Percentiles rank a stretch among this genome's conserved stretches.
Evolutionary conservation across 768 basidiomycete species (phyloP).

Genomic region (Lentinula lateritia): DNA sequence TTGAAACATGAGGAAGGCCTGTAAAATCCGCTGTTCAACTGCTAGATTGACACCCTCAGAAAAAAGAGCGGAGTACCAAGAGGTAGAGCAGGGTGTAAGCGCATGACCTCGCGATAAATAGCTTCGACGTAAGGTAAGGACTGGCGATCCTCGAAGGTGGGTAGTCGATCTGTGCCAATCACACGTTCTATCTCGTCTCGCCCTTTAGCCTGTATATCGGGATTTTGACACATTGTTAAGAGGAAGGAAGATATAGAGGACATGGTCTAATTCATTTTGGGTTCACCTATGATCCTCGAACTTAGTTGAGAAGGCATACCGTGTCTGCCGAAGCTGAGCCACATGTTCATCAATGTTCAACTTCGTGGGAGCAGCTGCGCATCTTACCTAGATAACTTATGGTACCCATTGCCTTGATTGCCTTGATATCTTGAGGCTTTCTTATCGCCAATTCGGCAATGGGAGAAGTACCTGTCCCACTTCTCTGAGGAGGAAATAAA

Average conservation of each 20-base stretch:
- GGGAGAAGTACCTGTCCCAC: not conserved
- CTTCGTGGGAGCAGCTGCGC: not conserved
- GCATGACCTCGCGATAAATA: not conserved
- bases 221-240: conserved; percentile 7
- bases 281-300: too few relatives aligned
- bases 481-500: not conserved
- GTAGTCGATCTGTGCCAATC: not conserved
- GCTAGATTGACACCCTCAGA: too few relatives aligned
- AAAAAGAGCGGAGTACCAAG: not conserved
- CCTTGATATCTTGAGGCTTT: not conserved
- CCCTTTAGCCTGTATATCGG: not conserved
- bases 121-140: conserved; percentile 4
- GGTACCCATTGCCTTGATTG: not conserved
- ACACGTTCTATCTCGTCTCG: not conserved
- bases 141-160: not conserved
- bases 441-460: not conserved
- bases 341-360: not conserved
- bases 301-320: not conserved
- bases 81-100: not conserved
- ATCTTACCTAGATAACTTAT: not conserved
- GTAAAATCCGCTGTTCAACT: too few relatives aligned
- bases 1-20: conserved; percentile 10
- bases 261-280: not conserved
- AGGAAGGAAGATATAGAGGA: conserved; percentile 9
- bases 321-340: not conserved